Evolutionary conservation across 192 early-diverging fungal species (phyloP).

Genomic region (Coemansia sp.): DNA sequence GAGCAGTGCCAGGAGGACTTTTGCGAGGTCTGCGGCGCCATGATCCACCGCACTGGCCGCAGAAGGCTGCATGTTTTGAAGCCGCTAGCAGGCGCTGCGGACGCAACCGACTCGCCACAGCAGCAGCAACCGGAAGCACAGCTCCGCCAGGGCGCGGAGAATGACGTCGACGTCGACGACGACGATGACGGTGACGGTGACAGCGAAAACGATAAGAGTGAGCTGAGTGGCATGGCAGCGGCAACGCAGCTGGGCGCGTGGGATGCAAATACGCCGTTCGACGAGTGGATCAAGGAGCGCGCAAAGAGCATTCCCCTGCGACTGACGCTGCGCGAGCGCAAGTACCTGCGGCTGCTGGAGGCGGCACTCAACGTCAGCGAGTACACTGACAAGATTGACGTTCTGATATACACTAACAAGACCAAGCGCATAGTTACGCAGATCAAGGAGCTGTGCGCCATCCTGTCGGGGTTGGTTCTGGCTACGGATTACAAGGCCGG

Average conservation of each 20-base stretch:
- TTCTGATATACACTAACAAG: conserved; percentile 79
- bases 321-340: conserved; percentile 85
- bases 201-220: not conserved
- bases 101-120: not conserved
- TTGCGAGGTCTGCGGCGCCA: conserved; percentile 89
- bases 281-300: conserved; percentile 82
- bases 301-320: conserved; percentile 95
- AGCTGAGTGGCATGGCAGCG: conserved; percentile 3
- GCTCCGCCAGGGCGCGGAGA: not conserved
- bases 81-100: conserved; percentile 31
- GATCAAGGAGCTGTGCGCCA: conserved; percentile 95
- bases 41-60: conserved; percentile 80
- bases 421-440: conserved; percentile 87
- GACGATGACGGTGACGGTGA: not conserved
- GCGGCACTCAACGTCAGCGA: conserved; percentile 90
- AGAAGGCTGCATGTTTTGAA: conserved; percentile 60
- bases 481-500: conserved; percentile 81
- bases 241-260: not conserved
- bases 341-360: conserved; percentile 90
- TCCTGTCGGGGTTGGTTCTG: conserved; percentile 87
- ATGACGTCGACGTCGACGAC: not conserved
- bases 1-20: conserved; percentile 83
- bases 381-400: conserved; percentile 83
- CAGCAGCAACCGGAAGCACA: not conserved
- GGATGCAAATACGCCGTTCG: conserved; percentile 50